Percentiles rank a stretch among this genome's conserved stretches.
phyloP scores from a whole-genome alignment of 2,329 filamentous ascomycete genomes.

The Ophiobolus disseminans region DNA sequence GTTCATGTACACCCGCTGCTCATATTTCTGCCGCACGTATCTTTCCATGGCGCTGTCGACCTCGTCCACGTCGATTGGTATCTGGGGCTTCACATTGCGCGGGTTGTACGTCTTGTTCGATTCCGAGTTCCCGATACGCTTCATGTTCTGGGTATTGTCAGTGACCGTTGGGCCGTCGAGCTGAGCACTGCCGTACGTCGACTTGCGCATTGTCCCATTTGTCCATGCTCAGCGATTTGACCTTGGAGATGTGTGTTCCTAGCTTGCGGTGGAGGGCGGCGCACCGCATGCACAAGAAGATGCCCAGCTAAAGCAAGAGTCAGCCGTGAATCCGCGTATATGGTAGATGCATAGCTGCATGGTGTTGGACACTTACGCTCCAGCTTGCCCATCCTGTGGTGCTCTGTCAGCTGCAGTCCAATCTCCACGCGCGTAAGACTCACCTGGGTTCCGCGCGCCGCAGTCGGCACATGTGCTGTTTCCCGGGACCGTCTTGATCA shows the following conservation, averaged over 20 bases:
- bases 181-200: conserved; percentile 69
- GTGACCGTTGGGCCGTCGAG: background rate
- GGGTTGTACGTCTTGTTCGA: conserved; percentile 94
- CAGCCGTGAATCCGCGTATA: conserved; percentile 12
- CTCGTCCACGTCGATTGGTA: conserved; percentile 90
- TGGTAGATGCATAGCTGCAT: conserved; percentile 8
- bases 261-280: conserved; percentile 94
- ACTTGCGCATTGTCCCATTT: conserved; percentile 96
- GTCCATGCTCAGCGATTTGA: conserved; percentile 99
- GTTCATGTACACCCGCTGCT: conserved; percentile 64
- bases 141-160: conserved; percentile 76
- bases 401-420: conserved; percentile 38
- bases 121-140: conserved; percentile 81
- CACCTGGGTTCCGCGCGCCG: conserved; percentile 88
- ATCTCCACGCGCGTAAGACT: conserved; percentile 41
- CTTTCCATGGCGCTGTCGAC: conserved; percentile 93
- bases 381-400: conserved; percentile 88
- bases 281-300: conserved; percentile 98
- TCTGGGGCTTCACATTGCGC: conserved; percentile 78
- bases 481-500: conserved; percentile 82
- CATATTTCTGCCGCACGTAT: conserved; percentile 94
- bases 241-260: conserved; percentile 96
- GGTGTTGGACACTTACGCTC: conserved; percentile 70
- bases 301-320: conserved; percentile 70
- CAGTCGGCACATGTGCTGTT: conserved; percentile 97